Conservation (phyloP, 805 yeast genomes). For the Henningerozyma blattae region DNA sequence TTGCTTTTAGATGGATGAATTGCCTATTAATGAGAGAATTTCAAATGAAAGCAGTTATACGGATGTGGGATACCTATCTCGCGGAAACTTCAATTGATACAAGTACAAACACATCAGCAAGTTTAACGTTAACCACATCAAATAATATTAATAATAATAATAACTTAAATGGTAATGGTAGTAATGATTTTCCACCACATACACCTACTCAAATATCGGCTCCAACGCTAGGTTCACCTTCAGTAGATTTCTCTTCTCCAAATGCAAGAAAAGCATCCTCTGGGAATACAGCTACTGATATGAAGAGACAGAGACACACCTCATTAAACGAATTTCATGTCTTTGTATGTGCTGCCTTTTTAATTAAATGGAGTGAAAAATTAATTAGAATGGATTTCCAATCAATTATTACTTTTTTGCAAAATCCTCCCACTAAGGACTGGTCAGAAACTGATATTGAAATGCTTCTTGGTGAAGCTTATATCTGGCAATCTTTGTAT, state of each 20-base stretch:
- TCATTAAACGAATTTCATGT: constrained; percentile 77
- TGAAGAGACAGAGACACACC: constrained; percentile 15
- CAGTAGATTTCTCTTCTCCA: constrained; percentile 3
- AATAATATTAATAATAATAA: constrained; percentile 5
- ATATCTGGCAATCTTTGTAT: constrained; percentile 88
- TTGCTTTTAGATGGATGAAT: constrained; percentile 97
- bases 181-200: constrained; percentile 8
- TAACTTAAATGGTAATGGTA: background rate
- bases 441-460: constrained; percentile 91
- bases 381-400: constrained; percentile 84
- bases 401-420: constrained; percentile 83
- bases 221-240: constrained; percentile 12
- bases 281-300: constrained; percentile 7
- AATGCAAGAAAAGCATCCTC: constrained; percentile 3
- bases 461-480: constrained; percentile 87
- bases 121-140: no score
- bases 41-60: constrained; percentile 58
- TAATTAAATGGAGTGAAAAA: constrained; percentile 74
- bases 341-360: constrained; percentile 94
- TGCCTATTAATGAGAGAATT: constrained; percentile 92
- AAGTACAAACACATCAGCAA: constrained; percentile 7
- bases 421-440: constrained; percentile 71
- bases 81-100: constrained; percentile 45
- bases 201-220: constrained; percentile 14
- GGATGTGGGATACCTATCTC: constrained; percentile 97